Percentiles rank a stretch among this genome's conserved stretches.
Evolutionary conservation across 129 eudicot genomes (phyloP).

Genomic region (Rutidosis leptorrhynchoides): DNA sequence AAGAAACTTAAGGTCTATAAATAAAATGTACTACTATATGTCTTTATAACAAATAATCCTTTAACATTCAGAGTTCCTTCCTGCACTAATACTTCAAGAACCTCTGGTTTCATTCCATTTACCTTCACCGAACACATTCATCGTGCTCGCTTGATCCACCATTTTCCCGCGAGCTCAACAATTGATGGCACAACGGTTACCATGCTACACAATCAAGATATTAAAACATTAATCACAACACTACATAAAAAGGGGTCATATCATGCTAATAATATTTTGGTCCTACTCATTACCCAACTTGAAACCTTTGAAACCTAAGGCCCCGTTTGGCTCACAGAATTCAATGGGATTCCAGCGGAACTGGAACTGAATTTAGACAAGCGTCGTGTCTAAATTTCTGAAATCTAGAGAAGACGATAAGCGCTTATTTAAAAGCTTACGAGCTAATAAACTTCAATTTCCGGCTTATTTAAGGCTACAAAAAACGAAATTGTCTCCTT

Average conservation of each 20-base stretch:
- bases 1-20: slow-evolving; percentile 14
- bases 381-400: too few species aligned
- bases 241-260: not conserved
- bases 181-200: slow-evolving; percentile 30
- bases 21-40: slow-evolving; percentile 16
- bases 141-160: slow-evolving; percentile 8
- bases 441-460: too few species aligned
- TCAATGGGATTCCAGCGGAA: too few species aligned
- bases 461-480: too few species aligned
- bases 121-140: slow-evolving; percentile 23
- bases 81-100: slow-evolving; percentile 40
- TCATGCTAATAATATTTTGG: too few species aligned
- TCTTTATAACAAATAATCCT: slow-evolving; percentile 30
- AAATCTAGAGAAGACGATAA: not conserved
- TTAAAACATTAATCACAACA: slow-evolving; percentile 10
- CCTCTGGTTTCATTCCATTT: slow-evolving; percentile 29
- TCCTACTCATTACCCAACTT: not conserved
- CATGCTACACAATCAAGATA: slow-evolving; percentile 31
- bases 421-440: not conserved
- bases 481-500: not conserved
- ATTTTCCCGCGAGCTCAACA: slow-evolving; percentile 12
- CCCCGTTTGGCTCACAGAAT: too few species aligned
- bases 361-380: too few species aligned
- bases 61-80: slow-evolving; percentile 30
- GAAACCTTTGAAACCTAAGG: too few species aligned